Conservation (phyloP, 179 eudicot genomes). For the Nepenthes alata region DNA sequence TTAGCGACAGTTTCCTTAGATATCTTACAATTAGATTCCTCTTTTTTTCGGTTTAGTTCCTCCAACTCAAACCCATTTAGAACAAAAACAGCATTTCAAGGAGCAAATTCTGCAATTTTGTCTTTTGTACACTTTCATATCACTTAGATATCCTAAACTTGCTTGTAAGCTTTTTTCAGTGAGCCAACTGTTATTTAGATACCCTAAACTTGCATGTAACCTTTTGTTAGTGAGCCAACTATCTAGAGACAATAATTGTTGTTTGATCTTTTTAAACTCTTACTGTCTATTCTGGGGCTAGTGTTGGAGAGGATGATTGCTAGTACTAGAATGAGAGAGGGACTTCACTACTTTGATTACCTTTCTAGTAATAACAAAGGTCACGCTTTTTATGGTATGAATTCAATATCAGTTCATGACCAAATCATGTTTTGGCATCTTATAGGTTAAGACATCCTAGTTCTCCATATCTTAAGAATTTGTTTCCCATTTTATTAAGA, state of each 20-base stretch:
- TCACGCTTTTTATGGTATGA: background rate
- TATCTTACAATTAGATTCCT: too few species aligned
- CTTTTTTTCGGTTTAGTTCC: too few species aligned
- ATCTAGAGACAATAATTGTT: background rate
- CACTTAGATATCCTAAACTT: too few species aligned
- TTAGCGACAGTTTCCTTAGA: too few species aligned
- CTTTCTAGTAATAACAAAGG: background rate
- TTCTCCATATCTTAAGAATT: background rate
- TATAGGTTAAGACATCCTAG: constrained; percentile 1
- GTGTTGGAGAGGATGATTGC: constrained; percentile 3
- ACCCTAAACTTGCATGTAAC: background rate
- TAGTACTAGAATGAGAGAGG: constrained; percentile 1
- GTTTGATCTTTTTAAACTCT: background rate
- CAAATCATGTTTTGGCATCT: constrained; percentile 1
- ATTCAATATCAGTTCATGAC: background rate
- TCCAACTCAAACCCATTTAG: too few species aligned
- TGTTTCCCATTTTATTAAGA: background rate
- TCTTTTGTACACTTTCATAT: too few species aligned
- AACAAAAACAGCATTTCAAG: too few species aligned
- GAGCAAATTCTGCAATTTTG: too few species aligned
- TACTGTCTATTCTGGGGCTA: background rate
- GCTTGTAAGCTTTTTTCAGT: too few species aligned
- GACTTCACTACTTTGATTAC: constrained; percentile 6
- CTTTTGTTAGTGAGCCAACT: background rate
- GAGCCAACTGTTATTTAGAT: too few species aligned